A percentile compares a stretch with the other conserved stretches of the same genome.
phyloP scores from a whole-genome alignment of 2,329 filamentous ascomycete genomes.

The Phoma sp. region DNA sequence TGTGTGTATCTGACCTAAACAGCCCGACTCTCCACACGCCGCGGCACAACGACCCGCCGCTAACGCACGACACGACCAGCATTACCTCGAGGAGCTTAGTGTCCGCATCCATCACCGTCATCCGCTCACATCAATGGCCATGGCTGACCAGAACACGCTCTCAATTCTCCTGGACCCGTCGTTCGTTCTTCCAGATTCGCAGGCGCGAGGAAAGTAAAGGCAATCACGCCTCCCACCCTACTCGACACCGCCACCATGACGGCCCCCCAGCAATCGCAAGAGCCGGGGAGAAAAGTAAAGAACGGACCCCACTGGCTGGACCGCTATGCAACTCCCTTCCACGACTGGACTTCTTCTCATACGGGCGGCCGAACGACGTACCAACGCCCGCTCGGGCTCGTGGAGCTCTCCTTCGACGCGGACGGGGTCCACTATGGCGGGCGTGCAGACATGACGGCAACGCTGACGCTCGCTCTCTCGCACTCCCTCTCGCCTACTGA shows the following conservation, averaged over 20 bases:
- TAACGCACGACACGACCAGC: conserved; percentile 6
- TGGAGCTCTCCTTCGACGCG: conserved; percentile 53
- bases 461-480: conserved; percentile 46
- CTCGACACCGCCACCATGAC: too few species aligned
- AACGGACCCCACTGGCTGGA: conserved; percentile 46
- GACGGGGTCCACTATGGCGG: conserved; percentile 54
- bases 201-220: too few species aligned
- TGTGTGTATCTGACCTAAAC: too few species aligned
- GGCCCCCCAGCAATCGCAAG: neutral
- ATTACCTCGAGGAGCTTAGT: conserved; percentile 9
- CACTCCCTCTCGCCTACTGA: conserved; percentile 36
- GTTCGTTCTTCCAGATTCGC: too few species aligned
- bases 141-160: neutral
- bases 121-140: neutral
- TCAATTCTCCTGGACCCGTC: too few species aligned
- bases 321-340: conserved; percentile 47
- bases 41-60: neutral
- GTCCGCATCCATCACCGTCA: neutral
- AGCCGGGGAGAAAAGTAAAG: neutral
- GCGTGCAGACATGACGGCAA: conserved; percentile 52
- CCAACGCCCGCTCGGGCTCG: conserved; percentile 50
- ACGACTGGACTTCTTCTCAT: conserved; percentile 39
- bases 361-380: conserved; percentile 29
- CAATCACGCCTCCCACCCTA: too few species aligned
- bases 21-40: neutral